These are phyloP conservation scores for Euphorbia celastroides DNA, from an alignment of 441 rosid species.

Conservation along the genomic window DNA sequence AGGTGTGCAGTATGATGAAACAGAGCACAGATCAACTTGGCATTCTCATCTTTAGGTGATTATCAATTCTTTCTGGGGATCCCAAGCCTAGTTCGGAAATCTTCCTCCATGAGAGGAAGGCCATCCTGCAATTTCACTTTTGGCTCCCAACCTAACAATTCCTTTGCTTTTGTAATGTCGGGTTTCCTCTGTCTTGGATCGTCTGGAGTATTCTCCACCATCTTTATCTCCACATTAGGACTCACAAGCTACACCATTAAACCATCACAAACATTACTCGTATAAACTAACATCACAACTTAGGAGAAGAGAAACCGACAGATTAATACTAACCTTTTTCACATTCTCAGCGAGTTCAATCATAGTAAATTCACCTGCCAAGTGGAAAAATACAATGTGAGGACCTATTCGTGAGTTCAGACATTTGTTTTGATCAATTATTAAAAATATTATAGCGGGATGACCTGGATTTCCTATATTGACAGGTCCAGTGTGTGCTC, in stretches of 20 bases:
- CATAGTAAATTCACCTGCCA: conserved; percentile 85
- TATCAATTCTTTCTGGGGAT: conserved; percentile 34
- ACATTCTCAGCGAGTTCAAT: conserved; percentile 84
- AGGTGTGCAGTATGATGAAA: no score
- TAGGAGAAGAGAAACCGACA: neutral
- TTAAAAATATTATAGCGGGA: neutral
- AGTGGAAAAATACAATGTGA: neutral
- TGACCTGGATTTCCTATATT: conserved; percentile 95
- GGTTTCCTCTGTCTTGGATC: conserved; percentile 91
- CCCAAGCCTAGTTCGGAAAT: conserved; percentile 69
- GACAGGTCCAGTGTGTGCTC: conserved; percentile 85
- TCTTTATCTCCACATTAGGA: conserved; percentile 61
- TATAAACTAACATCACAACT: neutral
- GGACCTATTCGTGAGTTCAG: neutral
- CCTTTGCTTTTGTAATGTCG: conserved; percentile 66
- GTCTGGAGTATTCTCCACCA: conserved; percentile 85
- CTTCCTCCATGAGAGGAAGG: conserved; percentile 87
- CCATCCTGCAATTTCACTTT: conserved; percentile 73
- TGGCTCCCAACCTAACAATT: conserved; percentile 84
- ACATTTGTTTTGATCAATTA: no score
- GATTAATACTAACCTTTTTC: conserved; percentile 54
- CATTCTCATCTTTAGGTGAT: neutral
- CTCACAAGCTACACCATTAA: conserved; percentile 50
- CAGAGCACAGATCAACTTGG: neutral
- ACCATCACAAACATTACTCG: neutral